Base-by-base conservation (phyloP, 176 grass and related monocot genomes). In the Triticum dicoccoides region DNA sequence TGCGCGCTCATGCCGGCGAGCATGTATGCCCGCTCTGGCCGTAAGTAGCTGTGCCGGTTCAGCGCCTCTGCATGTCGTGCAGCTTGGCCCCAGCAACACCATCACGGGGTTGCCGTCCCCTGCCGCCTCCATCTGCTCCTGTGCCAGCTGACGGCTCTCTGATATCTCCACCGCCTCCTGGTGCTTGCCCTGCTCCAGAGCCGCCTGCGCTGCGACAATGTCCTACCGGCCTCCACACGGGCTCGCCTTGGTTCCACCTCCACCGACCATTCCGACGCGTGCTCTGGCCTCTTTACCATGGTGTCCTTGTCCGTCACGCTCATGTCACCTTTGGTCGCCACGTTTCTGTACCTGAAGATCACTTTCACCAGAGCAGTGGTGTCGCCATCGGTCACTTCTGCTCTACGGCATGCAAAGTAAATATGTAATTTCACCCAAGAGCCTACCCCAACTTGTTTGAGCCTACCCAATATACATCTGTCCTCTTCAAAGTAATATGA, bases 361-460 rank as follows among this genome's bases (percentile, higher is more conserved):
- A 89, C 84, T 78, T 87, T 87, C n/a, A 94, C 49, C 69, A 91
- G 58, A 74, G 51, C 51, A 11, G 78, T 79, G 10, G 37, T 73
- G 12, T 78, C 20, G 10, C 76, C 41, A 44, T 38, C 18, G 5
- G 77, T 20, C 34, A 11, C 69, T 56, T 35, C 35, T 0, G 73
- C 38, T 45, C 61, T 69, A 52, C 14, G 49, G 49, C 49, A 52
- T 52, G 49, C 49, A 52, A 52, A 52, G 49, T 52, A 52, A 52
- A 6, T 52, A 52, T 52, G 49, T 52, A 52, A 15, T 52, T 52
- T 52, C 49, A 52, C 49, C 49, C 49, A 52, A 15, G 49, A 52
- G 49, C 49, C 49, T 52, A 52, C 14, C 49, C 14, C 49, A 52
- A 52, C 49, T 52, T 52, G 49, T 52, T 52, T 52, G 49, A 52